Base-by-base conservation (phyloP, 371 early-diverging fungal genomes). In the Apophysomyces variabilis region DNA sequence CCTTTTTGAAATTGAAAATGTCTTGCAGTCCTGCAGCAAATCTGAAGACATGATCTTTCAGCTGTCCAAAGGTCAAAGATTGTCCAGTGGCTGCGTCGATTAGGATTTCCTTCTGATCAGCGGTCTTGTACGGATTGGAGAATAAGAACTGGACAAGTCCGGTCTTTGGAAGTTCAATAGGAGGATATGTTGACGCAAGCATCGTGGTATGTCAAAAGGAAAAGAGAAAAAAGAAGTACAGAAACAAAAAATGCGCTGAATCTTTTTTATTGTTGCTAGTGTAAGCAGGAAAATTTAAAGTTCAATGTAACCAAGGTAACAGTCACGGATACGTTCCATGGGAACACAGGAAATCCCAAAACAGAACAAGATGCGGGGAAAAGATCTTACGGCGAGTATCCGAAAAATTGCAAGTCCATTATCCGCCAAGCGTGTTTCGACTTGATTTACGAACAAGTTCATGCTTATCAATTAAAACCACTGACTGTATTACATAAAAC, bases 21-120 rank as follows among this genome's bases (percentile, higher is more conserved):
- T 90, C 84, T 74, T 83, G 78, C 13, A 96, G 78, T 21, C 93
- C 91, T 11, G 88, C 86, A 35, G 92, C 92, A 75, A 95, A 89
- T 14, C 82, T 74, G 44, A 82, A 68, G 11, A 89, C 75, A 18
- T 73, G 60, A 54, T 75, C 65, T 45, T 84, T 82, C 26, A 94
- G 69, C 58, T 92, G 84, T 12, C 80, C 85, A 71, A 85, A 90
- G 12, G 94, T 88, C 56, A 91, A 60, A 9, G 73, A 70, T 38
- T 80, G 68, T 0, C 79, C 80, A 1, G 87, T 85, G 46, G 70
- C 58, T 38, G 82, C 86, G 65, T 93, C 90, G 54, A 92, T 80
- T 16, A 86, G 79, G 38, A 89, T 58, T 8, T 65, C 70, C 65
- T 78, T 83, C 47, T 80, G 69, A 36, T 80, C 77, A 8, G 77